phyloP scores from a whole-genome alignment of 2,329 filamentous ascomycete species.

The Talaromyces sp. region DNA sequence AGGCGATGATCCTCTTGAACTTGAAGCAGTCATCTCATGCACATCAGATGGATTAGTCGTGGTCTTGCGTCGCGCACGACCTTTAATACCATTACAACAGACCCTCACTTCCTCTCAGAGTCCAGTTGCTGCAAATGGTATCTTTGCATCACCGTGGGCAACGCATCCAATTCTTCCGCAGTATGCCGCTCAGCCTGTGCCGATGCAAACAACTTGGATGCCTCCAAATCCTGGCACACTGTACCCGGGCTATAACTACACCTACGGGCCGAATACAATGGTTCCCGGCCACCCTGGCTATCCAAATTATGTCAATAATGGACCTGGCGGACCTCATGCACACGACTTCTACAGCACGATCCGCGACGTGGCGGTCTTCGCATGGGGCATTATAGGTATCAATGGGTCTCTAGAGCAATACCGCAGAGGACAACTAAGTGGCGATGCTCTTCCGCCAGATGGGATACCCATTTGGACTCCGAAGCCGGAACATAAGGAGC shows the following conservation, averaged over 20 bases:
- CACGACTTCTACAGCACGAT: slow-evolving; percentile 70
- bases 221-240: background rate
- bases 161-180: slow-evolving; percentile 53
- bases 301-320: background rate
- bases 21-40: slow-evolving; percentile 88
- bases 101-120: slow-evolving; percentile 32
- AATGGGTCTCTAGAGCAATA: slow-evolving; percentile 68
- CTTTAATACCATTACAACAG: slow-evolving; percentile 53
- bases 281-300: background rate
- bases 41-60: slow-evolving; percentile 84
- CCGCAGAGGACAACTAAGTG: slow-evolving; percentile 56
- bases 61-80: slow-evolving; percentile 67
- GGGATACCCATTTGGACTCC: slow-evolving; percentile 46
- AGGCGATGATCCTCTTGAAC: slow-evolving; percentile 40
- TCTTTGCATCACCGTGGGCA: slow-evolving; percentile 79
- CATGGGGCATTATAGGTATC: slow-evolving; percentile 75
- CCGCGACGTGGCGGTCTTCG: slow-evolving; percentile 80
- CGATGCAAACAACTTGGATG: background rate
- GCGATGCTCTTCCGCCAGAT: slow-evolving; percentile 58
- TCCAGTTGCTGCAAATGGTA: slow-evolving; percentile 53
- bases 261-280: slow-evolving; percentile 27
- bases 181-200: slow-evolving; percentile 23
- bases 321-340: slow-evolving; percentile 46
- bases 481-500: slow-evolving; percentile 13
- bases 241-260: slow-evolving; percentile 36